Percentiles rank a stretch among this genome's conserved stretches.
Conservation (phyloP, 306 rosid genomes). For the Fragaria iinumae region DNA sequence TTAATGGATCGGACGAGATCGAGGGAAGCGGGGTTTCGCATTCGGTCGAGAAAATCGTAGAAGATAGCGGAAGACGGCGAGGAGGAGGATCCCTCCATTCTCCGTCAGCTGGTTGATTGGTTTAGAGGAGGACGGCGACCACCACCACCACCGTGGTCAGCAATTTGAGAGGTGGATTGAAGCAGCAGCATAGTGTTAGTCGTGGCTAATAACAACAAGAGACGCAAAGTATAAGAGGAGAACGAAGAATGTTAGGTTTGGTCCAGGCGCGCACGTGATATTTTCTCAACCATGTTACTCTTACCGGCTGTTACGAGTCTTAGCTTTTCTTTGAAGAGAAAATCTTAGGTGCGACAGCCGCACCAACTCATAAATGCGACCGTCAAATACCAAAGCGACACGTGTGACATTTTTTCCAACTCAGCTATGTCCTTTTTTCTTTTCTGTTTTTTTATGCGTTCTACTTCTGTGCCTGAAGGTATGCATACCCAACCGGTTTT, state of each 20-base stretch:
- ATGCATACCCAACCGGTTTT: no score
- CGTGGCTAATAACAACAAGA: background rate
- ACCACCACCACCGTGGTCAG: background rate
- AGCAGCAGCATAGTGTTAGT: background rate
- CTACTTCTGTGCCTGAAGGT: no score
- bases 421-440: no score
- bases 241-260: constrained; percentile 25
- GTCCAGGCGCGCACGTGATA: background rate
- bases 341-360: no score
- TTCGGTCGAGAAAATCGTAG: constrained; percentile 69
- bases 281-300: no score
- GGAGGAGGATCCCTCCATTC: constrained; percentile 42
- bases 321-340: no score
- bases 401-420: no score
- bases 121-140: background rate
- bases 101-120: background rate
- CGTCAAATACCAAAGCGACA: no score
- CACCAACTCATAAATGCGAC: no score
- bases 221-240: background rate
- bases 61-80: constrained; percentile 38
- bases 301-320: background rate
- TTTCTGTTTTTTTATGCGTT: no score
- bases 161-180: background rate
- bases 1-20: constrained; percentile 71
- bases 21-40: constrained; percentile 75